These are phyloP conservation scores for Populus hybrid DNA, from an alignment of 441 rosid genomes.

Conservation along the genomic window DNA sequence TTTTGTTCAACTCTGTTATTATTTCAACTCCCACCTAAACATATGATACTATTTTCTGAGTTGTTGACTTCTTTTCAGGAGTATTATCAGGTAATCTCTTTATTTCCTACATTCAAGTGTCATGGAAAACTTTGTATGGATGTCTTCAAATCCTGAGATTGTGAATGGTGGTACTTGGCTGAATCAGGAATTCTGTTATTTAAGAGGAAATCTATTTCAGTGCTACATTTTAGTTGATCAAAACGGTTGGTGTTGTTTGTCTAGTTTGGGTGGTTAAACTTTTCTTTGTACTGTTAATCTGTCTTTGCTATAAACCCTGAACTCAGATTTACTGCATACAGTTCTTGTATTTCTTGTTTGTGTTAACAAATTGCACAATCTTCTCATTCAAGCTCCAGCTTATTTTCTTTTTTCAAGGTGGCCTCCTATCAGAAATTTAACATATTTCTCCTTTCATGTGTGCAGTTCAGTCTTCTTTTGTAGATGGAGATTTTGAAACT, in stretches of 20 bases:
- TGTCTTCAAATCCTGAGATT: background rate
- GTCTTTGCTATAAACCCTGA: background rate
- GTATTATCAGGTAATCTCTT: background rate
- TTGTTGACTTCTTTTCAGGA: slow-evolving; percentile 7
- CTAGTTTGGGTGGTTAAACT: background rate
- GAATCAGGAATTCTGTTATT: background rate
- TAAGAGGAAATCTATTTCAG: background rate
- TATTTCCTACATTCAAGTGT: background rate
- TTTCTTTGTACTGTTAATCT: background rate
- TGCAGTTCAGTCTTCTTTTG: background rate
- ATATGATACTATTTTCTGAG: background rate
- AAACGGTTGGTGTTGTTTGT: background rate
- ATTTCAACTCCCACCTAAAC: background rate
- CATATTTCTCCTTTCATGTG: background rate
- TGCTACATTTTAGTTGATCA: background rate
- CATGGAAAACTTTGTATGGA: background rate
- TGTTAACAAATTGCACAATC: background rate
- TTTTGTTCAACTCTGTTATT: background rate
- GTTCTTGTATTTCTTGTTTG: background rate
- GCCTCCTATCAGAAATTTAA: background rate
- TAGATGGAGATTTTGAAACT: background rate
- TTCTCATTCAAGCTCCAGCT: background rate
- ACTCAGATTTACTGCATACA: background rate
- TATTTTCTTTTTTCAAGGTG: background rate
- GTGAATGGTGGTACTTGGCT: background rate